A percentile compares a stretch with the other conserved stretches of the same genome.
Evolutionary conservation across 2,329 filamentous ascomycete species (phyloP).

Genomic region (Verticillium klebahnii): DNA sequence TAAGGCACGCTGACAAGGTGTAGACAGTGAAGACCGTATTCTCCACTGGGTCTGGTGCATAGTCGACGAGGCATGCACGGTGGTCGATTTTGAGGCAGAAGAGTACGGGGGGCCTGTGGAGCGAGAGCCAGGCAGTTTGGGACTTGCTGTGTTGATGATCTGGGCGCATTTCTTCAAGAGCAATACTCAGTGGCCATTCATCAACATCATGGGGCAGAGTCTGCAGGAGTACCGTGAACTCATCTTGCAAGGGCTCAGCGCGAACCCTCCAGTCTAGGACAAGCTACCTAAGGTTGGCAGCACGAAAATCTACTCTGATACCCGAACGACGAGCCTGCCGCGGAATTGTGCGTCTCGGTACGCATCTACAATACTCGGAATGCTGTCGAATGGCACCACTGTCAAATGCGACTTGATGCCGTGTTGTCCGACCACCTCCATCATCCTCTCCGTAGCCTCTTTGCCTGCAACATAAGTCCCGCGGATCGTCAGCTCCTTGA

Average conservation of each 20-base stretch:
- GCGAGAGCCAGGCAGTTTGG: constrained; percentile 23
- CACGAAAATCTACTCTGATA: constrained; percentile 8
- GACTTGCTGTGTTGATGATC: constrained; percentile 35
- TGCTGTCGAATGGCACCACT: constrained; percentile 17
- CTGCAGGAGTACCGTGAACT: constrained; percentile 28
- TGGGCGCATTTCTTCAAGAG: constrained; percentile 42
- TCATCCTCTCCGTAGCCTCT: constrained; percentile 23
- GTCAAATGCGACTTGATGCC: constrained; percentile 22
- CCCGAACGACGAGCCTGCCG: constrained; percentile 20
- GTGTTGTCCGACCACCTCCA: constrained; percentile 19
- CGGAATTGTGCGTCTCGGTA: constrained; percentile 13
- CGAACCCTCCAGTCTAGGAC: neutral
- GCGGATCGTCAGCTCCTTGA: constrained; percentile 22
- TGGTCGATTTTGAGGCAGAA: constrained; percentile 33
- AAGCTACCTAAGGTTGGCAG: neutral
- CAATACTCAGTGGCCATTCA: constrained; percentile 43
- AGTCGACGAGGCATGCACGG: constrained; percentile 35
- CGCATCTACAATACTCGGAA: constrained; percentile 19
- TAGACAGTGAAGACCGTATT: constrained; percentile 37
- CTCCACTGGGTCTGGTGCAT: constrained; percentile 41
- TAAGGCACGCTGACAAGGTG: constrained; percentile 1
- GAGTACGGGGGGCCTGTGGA: constrained; percentile 15
- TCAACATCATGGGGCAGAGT: constrained; percentile 37
- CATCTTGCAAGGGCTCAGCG: neutral
- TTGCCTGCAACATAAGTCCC: constrained; percentile 26